Conservation (phyloP, 495 filamentous ascomycete genomes). For the Podospora comata region DNA sequence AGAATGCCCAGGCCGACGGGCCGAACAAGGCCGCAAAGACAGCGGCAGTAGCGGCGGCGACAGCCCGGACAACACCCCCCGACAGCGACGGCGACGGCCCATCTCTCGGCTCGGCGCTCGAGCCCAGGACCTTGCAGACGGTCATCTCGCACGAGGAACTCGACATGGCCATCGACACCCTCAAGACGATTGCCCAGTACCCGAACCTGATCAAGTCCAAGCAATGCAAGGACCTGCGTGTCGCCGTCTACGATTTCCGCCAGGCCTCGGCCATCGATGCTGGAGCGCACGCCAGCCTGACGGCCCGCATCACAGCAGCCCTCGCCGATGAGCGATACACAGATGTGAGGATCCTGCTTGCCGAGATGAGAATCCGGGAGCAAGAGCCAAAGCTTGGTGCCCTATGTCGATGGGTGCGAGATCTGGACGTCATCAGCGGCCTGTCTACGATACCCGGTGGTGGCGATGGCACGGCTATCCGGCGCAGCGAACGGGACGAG, state of each 20-base stretch:
- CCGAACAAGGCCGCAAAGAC: slow-evolving; percentile 34
- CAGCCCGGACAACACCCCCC: not conserved
- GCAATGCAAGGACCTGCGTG: slow-evolving; percentile 44
- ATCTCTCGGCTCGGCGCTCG: slow-evolving; percentile 12
- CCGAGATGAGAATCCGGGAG: slow-evolving; percentile 45
- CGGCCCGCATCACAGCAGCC: slow-evolving; percentile 41
- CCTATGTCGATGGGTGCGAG: slow-evolving; percentile 49
- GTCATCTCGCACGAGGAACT: slow-evolving; percentile 44
- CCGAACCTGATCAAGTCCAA: slow-evolving; percentile 45
- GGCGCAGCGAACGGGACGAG: slow-evolving; percentile 25
- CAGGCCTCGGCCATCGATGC: slow-evolving; percentile 30
- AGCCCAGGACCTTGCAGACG: slow-evolving; percentile 35
- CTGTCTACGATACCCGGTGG: slow-evolving; percentile 25
- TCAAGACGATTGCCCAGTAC: slow-evolving; percentile 38
- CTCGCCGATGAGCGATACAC: slow-evolving; percentile 43
- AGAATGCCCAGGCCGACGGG: slow-evolving; percentile 14
- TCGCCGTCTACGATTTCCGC: slow-evolving; percentile 46
- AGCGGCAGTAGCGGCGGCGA: slow-evolving; percentile 6
- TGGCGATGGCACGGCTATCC: not conserved
- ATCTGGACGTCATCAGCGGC: slow-evolving; percentile 47
- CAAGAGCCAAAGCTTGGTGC: slow-evolving; percentile 46
- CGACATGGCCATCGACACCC: slow-evolving; percentile 46
- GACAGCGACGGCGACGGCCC: slow-evolving; percentile 11
- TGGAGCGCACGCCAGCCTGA: slow-evolving; percentile 36
- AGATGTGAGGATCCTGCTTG: slow-evolving; percentile 43